Percentiles rank a stretch among this genome's conserved stretches.
These are phyloP conservation scores for Brettanomyces sp. DNA, from an alignment of 805 yeast species.

Conservation along the genomic window DNA sequence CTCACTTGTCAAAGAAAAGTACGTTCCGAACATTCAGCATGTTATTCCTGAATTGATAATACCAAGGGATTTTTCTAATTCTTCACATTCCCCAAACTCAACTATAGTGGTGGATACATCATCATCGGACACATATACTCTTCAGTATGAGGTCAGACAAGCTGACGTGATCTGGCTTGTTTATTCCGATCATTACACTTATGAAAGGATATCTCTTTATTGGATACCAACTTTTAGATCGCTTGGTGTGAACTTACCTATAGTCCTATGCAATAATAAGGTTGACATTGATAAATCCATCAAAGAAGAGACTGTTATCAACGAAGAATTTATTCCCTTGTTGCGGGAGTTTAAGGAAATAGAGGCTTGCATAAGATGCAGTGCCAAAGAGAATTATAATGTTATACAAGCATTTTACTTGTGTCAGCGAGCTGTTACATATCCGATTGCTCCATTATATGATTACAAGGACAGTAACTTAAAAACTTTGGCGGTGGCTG, in stretches of 20 bases:
- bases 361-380: slow-evolving; percentile 82
- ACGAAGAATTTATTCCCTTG: slow-evolving; percentile 79
- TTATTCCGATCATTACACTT: slow-evolving; percentile 88
- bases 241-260: slow-evolving; percentile 87
- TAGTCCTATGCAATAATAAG: slow-evolving; percentile 80
- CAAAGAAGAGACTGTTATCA: slow-evolving; percentile 38
- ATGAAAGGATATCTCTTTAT: slow-evolving; percentile 80
- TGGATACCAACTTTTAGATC: slow-evolving; percentile 95
- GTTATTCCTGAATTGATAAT: slow-evolving; percentile 79
- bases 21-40: slow-evolving; percentile 66
- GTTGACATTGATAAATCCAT: slow-evolving; percentile 18
- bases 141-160: slow-evolving; percentile 67
- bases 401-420: slow-evolving; percentile 88
- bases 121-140: slow-evolving; percentile 46
- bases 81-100: slow-evolving; percentile 45
- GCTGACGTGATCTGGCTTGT: slow-evolving; percentile 95
- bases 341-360: slow-evolving; percentile 88
- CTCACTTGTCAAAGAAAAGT: slow-evolving; percentile 72
- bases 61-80: slow-evolving; percentile 59
- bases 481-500: slow-evolving; percentile 68
- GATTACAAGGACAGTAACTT: slow-evolving; percentile 83
- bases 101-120: slow-evolving; percentile 78
- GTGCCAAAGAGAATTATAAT: slow-evolving; percentile 76
- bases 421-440: slow-evolving; percentile 87
- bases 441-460: slow-evolving; percentile 86